phyloP scores from a whole-genome alignment of 345 rosid genomes.

The Cardamine occulta region DNA sequence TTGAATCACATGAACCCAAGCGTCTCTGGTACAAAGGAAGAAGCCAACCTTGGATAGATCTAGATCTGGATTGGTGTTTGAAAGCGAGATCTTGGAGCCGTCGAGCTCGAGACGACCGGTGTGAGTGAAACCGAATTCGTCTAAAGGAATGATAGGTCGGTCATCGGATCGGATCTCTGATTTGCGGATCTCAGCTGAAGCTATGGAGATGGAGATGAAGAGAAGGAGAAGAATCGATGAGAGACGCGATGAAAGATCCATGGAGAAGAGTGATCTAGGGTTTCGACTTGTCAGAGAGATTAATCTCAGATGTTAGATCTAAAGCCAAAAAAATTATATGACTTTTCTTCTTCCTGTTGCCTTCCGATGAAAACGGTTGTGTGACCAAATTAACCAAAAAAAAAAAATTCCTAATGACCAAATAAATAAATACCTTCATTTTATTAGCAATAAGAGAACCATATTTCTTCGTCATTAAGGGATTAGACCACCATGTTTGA shows the following conservation, averaged over 20 bases:
- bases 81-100: conserved; percentile 58
- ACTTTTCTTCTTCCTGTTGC: neutral
- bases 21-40: conserved; percentile 91
- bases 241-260: conserved; percentile 54
- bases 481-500: neutral
- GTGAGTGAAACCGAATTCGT: conserved; percentile 93
- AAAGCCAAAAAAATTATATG: neutral
- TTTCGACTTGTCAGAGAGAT: neutral
- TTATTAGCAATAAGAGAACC: neutral
- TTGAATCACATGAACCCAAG: conserved; percentile 77
- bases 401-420: neutral
- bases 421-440: neutral
- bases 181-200: conserved; percentile 68
- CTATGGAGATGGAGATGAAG: conserved; percentile 40
- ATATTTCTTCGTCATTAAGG: neutral
- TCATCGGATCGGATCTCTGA: conserved; percentile 76
- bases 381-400: conserved; percentile 7
- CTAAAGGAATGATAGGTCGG: conserved; percentile 73
- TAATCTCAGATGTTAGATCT: conserved; percentile 37
- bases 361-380: conserved; percentile 21
- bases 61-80: conserved; percentile 57
- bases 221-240: conserved; percentile 29
- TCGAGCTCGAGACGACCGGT: conserved; percentile 80
- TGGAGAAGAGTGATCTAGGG: conserved; percentile 30
- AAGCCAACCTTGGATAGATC: conserved; percentile 79